A percentile compares a stretch with the other conserved stretches of the same genome.
Conservation (phyloP, 129 eudicot genomes). For the Tagetes patula region DNA sequence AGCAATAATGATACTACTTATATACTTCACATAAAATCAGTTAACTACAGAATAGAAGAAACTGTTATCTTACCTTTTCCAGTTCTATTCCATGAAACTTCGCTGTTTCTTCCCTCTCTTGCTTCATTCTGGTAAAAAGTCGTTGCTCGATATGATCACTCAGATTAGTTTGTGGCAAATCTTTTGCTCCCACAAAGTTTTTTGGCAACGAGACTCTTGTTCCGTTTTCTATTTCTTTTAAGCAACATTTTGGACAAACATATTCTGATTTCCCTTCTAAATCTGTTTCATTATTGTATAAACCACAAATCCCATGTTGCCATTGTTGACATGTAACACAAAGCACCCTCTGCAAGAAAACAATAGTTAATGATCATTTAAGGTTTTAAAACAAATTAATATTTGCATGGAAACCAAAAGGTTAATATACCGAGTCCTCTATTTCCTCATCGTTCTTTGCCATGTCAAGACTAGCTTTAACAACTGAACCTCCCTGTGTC, state of each 20-base stretch:
- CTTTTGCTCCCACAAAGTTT: constrained; percentile 53
- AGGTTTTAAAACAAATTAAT: neutral
- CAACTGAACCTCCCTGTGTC: constrained; percentile 40
- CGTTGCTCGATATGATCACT: constrained; percentile 73
- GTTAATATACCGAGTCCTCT: constrained; percentile 58
- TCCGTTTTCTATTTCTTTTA: constrained; percentile 42
- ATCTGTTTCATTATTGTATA: constrained; percentile 55
- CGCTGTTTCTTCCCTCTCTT: constrained; percentile 66
- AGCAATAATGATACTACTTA: neutral
- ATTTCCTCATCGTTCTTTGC: constrained; percentile 33
- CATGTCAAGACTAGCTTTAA: constrained; percentile 43
- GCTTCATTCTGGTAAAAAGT: constrained; percentile 48
- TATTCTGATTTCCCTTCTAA: constrained; percentile 50
- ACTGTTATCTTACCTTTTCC: constrained; percentile 45
- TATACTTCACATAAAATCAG: neutral
- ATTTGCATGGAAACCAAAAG: neutral
- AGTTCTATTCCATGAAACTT: constrained; percentile 32
- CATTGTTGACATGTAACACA: constrained; percentile 71
- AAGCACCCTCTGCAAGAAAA: constrained; percentile 68
- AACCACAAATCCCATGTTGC: constrained; percentile 84
- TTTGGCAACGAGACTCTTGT: constrained; percentile 34
- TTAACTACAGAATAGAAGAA: neutral
- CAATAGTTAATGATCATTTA: neutral
- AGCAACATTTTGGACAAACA: constrained; percentile 68
- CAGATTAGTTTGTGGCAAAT: constrained; percentile 62